These are phyloP conservation scores for Globisporangium nunn DNA, from an alignment of 352 stramenopile species.

Conservation along the genomic window DNA sequence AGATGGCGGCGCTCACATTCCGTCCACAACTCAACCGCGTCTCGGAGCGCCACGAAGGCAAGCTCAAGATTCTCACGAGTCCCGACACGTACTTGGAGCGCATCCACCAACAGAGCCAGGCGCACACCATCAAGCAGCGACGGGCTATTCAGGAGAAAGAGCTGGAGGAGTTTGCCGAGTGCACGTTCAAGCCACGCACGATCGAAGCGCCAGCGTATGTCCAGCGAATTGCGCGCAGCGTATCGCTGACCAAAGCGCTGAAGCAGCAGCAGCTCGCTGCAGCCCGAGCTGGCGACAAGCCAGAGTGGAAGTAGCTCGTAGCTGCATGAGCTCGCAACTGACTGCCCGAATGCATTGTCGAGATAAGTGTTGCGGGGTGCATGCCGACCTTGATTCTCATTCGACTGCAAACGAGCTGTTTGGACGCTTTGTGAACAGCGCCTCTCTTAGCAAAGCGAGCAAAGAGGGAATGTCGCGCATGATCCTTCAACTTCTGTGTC, in stretches of 20 bases:
- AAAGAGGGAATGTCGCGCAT: background rate
- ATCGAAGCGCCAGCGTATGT: conserved; percentile 82
- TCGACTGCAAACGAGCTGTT: background rate
- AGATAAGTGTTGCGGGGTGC: background rate
- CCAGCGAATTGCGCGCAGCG: conserved; percentile 72
- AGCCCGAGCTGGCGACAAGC: conserved; percentile 36
- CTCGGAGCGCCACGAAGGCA: conserved; percentile 57
- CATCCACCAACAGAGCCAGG: conserved; percentile 72
- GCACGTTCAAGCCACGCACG: conserved; percentile 79
- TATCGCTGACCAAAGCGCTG: conserved; percentile 62
- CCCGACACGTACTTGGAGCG: conserved; percentile 79
- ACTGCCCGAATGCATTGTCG: background rate
- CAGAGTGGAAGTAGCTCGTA: conserved; percentile 51
- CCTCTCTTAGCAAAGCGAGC: background rate
- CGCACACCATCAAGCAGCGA: conserved; percentile 63
- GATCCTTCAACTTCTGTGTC: background rate
- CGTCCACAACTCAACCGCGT: conserved; percentile 63
- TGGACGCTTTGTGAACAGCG: background rate
- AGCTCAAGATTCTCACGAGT: conserved; percentile 73
- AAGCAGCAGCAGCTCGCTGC: conserved; percentile 45
- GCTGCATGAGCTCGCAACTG: background rate
- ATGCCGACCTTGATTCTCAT: background rate
- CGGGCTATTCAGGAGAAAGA: conserved; percentile 75
- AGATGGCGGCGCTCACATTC: conserved; percentile 79
- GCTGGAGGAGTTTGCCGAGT: conserved; percentile 76